These are phyloP conservation scores for Phaeosphaeria sp. DNA, from an alignment of 2,329 filamentous ascomycete genomes.

Conservation along the genomic window DNA sequence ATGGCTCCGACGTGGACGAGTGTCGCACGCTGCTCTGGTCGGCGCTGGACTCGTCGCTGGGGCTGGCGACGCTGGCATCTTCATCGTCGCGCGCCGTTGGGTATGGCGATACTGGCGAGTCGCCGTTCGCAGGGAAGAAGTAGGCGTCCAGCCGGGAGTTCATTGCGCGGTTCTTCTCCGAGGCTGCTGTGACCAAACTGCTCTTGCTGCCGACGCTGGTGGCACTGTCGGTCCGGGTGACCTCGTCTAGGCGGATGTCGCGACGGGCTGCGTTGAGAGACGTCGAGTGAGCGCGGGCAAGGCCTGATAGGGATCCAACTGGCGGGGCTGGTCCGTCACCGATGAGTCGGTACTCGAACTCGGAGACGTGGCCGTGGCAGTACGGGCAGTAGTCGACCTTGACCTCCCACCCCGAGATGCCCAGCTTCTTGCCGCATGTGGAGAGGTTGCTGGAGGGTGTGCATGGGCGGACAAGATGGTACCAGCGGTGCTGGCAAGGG, in stretches of 20 bases:
- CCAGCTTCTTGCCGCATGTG: slow-evolving; percentile 55
- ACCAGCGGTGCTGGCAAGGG: slow-evolving; percentile 59
- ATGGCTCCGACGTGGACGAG: slow-evolving; percentile 36
- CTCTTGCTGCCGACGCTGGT: slow-evolving; percentile 43
- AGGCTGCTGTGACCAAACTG: slow-evolving; percentile 42
- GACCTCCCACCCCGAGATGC: slow-evolving; percentile 58
- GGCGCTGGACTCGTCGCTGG: slow-evolving; percentile 46
- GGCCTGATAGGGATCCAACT: slow-evolving; percentile 48
- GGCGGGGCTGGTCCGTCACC: slow-evolving; percentile 48
- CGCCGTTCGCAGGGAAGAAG: slow-evolving; percentile 37
- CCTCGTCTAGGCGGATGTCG: slow-evolving; percentile 46
- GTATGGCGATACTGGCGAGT: slow-evolving; percentile 32
- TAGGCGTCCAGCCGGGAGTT: slow-evolving; percentile 49
- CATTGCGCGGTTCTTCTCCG: slow-evolving; percentile 50
- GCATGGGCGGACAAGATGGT: slow-evolving; percentile 55
- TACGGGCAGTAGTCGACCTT: slow-evolving; percentile 57
- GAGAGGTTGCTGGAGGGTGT: slow-evolving; percentile 52
- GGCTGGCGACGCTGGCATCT: slow-evolving; percentile 35
- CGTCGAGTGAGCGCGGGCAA: slow-evolving; percentile 49
- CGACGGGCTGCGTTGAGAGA: slow-evolving; percentile 46
- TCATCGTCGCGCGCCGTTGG: slow-evolving; percentile 38
- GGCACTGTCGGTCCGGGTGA: slow-evolving; percentile 46
- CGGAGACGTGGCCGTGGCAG: slow-evolving; percentile 51
- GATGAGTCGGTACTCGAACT: slow-evolving; percentile 56
- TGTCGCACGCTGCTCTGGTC: slow-evolving; percentile 39